A percentile compares a stretch with the other conserved stretches of the same genome.
These are phyloP conservation scores for Mycena epipterygia DNA, from an alignment of 768 basidiomycete genomes.

Conservation along the genomic window DNA sequence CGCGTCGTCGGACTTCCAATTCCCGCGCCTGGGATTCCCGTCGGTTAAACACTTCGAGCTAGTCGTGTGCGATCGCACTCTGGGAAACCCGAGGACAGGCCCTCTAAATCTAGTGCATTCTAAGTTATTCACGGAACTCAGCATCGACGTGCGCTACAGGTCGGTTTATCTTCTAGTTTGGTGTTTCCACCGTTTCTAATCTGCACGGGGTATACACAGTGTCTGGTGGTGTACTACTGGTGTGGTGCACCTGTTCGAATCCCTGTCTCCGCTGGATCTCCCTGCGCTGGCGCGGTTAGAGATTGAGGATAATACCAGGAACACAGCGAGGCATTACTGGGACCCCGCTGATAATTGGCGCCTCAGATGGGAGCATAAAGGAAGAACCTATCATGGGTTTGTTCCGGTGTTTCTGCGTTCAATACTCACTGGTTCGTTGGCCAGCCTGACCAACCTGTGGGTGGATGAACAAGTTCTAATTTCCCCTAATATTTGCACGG, in stretches of 20 bases:
- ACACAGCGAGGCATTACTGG: conserved; percentile 28
- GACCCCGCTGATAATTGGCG: neutral
- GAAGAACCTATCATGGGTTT: conserved; percentile 33
- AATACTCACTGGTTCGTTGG: conserved; percentile 22
- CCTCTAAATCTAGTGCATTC: conserved; percentile 39
- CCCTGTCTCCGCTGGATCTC: conserved; percentile 31
- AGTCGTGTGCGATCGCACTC: conserved; percentile 36
- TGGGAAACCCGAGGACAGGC: conserved; percentile 18
- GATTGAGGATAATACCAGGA: conserved; percentile 32
- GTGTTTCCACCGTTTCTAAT: neutral
- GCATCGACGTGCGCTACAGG: conserved; percentile 37
- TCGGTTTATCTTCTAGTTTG: neutral
- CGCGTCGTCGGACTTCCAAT: conserved; percentile 26
- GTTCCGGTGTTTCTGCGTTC: conserved; percentile 24
- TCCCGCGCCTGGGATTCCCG: conserved; percentile 37
- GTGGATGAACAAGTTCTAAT: conserved; percentile 34
- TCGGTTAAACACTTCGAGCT: conserved; percentile 38
- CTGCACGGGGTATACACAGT: conserved; percentile 7
- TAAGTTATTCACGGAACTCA: conserved; percentile 30
- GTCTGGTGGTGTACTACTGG: conserved; percentile 18
- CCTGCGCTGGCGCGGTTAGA: conserved; percentile 31
- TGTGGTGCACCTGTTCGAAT: conserved; percentile 32
- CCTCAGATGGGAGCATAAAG: neutral
- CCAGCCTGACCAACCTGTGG: conserved; percentile 37
- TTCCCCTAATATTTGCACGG: neutral